Base-by-base conservation (phyloP, 306 rosid genomes). In the Crotalaria pallida region DNA sequence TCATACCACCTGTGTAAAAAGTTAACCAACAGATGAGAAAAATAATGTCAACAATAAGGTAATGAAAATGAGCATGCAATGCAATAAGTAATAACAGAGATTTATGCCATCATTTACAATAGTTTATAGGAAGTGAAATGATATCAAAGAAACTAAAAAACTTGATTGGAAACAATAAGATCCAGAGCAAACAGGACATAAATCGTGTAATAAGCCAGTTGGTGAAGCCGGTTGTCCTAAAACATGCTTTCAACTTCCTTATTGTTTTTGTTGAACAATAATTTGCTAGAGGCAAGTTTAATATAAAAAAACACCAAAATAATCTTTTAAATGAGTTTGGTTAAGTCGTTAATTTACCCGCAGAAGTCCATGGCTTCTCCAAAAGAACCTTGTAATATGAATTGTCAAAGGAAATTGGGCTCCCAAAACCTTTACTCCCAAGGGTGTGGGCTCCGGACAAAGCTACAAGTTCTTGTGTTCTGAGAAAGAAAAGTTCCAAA, bases 381-480 rank as follows among this genome's bases (percentile, higher is more conserved):
- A 86, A 73, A 72, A 94, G 99, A 80, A 91, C 85, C 84, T 83
- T 86, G 75, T 88, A 94, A 84, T 94, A 94, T 24, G 99, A 69
- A 76, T 91, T 88, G 74, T 94, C 99, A 80, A 94, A 94, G 57
- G 88, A 81, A 43, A 71, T 75, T 27, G 99, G 90, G 67, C 79
- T 84, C 82, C 97, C 97, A 65, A 94, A 94, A 72, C 95, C 99
- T 87, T 91, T 94, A 67, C 82, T 86, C 71, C 99, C 99, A 64
- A 91, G 70, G 38, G 99, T 94, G 79, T 94, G 97, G 62, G 97
- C 99, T 82, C 97, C 99, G 36, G 97, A 88, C 36, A 94, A 87
- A 67, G 96, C 99, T 63, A 91, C 96, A 27, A 94, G 92, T 67
- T 94, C 96, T 57, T 82, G 89, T 43, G 95, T 86, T 82, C 99